Evolutionary conservation across 495 filamentous ascomycete genomes (phyloP).

Genomic region (Endocarpon pusillum): DNA sequence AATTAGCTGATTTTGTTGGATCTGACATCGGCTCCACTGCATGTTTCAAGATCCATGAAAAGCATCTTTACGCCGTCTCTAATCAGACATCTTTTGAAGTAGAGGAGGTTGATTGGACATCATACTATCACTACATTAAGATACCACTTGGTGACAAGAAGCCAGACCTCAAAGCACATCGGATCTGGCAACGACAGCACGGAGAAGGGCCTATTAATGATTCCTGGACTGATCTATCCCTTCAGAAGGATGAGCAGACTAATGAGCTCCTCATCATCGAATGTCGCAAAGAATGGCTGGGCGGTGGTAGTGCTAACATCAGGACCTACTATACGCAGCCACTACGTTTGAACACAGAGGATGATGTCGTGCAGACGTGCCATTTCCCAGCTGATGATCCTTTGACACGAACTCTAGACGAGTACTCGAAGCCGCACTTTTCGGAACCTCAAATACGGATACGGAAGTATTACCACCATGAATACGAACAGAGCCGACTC

Average conservation of each 20-base stretch:
- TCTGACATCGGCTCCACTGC: conserved; percentile 49
- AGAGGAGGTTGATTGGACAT: conserved; percentile 50
- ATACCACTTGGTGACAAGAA: conserved; percentile 26
- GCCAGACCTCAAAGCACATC: conserved; percentile 17
- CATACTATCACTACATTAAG: conserved; percentile 53
- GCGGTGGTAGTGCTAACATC: conserved; percentile 38
- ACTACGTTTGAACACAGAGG: conserved; percentile 35
- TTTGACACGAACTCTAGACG: conserved; percentile 15
- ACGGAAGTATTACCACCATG: conserved; percentile 23
- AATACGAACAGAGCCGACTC: conserved; percentile 29
- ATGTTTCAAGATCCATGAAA: conserved; percentile 54
- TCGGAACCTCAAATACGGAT: conserved; percentile 23
- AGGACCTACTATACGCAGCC: conserved; percentile 53
- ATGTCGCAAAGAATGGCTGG: conserved; percentile 52
- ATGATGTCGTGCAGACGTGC: conserved; percentile 12
- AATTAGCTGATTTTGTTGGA: conserved; percentile 37
- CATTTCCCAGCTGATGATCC: conserved; percentile 17
- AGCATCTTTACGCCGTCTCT: conserved; percentile 56
- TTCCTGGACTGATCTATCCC: conserved; percentile 50
- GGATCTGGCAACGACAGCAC: conserved; percentile 51
- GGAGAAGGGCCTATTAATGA: conserved; percentile 63
- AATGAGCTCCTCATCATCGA: conserved; percentile 47
- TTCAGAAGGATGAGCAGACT: conserved; percentile 45
- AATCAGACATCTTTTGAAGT: conserved; percentile 46
- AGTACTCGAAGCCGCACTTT: conserved; percentile 21